A percentile compares a stretch with the other conserved stretches of the same genome.
phyloP scores from a whole-genome alignment of 2,329 filamentous ascomycete genomes.

The Arthroderma uncinatum region DNA sequence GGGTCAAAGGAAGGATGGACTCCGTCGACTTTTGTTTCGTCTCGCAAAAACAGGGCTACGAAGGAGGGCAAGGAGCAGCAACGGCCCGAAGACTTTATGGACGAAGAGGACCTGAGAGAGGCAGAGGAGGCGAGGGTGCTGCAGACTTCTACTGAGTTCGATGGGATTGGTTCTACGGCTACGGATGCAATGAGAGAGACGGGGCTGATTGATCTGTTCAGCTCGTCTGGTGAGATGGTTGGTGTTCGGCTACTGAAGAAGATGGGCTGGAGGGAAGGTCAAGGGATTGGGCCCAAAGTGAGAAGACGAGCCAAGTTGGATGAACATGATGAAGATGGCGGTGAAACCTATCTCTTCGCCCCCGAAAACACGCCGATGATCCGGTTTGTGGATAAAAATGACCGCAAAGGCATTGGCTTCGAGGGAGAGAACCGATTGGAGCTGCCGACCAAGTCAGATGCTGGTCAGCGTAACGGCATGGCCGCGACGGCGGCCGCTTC shows the following conservation, averaged over 20 bases:
- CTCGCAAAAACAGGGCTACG: slow-evolving; percentile 65
- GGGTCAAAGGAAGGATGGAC: slow-evolving; percentile 98
- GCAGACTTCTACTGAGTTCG: slow-evolving; percentile 61
- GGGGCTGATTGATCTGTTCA: slow-evolving; percentile 61
- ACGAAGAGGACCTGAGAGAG: slow-evolving; percentile 87
- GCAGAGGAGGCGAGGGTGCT: slow-evolving; percentile 66
- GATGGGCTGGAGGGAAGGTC: slow-evolving; percentile 94
- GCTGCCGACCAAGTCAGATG: slow-evolving; percentile 9
- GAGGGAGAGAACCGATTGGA: slow-evolving; percentile 31
- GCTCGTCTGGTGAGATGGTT: slow-evolving; percentile 66
- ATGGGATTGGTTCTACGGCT: slow-evolving; percentile 59
- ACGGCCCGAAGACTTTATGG: slow-evolving; percentile 88
- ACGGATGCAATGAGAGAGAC: slow-evolving; percentile 43
- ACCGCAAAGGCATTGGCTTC: slow-evolving; percentile 39
- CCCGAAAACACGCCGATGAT: slow-evolving; percentile 66
- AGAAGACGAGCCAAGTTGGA: slow-evolving; percentile 61
- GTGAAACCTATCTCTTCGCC: slow-evolving; percentile 63
- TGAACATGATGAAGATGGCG: slow-evolving; percentile 36
- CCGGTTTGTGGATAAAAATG: slow-evolving; percentile 32
- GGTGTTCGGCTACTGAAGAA: slow-evolving; percentile 71
- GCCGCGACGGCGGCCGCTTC: slow-evolving; percentile 24
- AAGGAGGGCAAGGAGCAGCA: slow-evolving; percentile 53
- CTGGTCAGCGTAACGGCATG: slow-evolving; percentile 12
- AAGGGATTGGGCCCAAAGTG: slow-evolving; percentile 83
- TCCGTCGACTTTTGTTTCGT: slow-evolving; percentile 83